Percentiles rank a stretch among this genome's conserved stretches.
Conservation (phyloP, 2,329 filamentous ascomycete species). For the Onygenales sp. region DNA sequence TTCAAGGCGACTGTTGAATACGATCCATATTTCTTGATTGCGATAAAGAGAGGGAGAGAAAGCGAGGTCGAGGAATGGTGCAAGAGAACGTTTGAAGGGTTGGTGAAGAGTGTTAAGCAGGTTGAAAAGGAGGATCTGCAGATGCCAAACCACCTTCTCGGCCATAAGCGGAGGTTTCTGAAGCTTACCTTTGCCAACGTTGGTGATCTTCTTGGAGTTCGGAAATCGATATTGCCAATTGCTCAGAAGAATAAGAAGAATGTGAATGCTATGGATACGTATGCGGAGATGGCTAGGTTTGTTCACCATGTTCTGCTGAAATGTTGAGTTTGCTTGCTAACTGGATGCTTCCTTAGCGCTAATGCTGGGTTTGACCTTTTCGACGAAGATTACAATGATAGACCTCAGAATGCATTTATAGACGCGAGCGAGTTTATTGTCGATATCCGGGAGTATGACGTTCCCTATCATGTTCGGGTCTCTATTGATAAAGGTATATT, state of each 20-base stretch:
- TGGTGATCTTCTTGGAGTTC: constrained; percentile 70
- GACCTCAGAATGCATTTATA: constrained; percentile 65
- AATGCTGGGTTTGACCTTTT: constrained; percentile 89
- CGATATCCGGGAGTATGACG: constrained; percentile 98
- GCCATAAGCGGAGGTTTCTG: constrained; percentile 80
- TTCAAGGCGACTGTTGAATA: constrained; percentile 97
- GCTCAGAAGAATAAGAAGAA: constrained; percentile 96
- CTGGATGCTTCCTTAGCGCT: constrained; percentile 40
- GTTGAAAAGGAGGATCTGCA: constrained; percentile 87
- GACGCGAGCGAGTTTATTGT: constrained; percentile 96
- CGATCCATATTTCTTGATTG: constrained; percentile 91
- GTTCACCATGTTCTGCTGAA: background rate
- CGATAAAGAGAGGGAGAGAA: constrained; percentile 78
- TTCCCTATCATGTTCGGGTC: constrained; percentile 97
- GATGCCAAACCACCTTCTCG: constrained; percentile 92
- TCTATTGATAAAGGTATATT: constrained; percentile 78
- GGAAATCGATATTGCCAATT: constrained; percentile 75
- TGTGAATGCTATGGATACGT: constrained; percentile 94
- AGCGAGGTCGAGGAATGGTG: constrained; percentile 95
- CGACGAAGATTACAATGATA: constrained; percentile 78
- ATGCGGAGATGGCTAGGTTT: constrained; percentile 86
- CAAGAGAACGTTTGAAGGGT: constrained; percentile 65
- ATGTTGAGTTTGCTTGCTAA: constrained; percentile 12
- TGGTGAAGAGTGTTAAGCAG: constrained; percentile 66
- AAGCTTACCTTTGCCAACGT: constrained; percentile 84